Base-by-base conservation (phyloP, 331 rosid species). In the Phaseolus coccineus region DNA sequence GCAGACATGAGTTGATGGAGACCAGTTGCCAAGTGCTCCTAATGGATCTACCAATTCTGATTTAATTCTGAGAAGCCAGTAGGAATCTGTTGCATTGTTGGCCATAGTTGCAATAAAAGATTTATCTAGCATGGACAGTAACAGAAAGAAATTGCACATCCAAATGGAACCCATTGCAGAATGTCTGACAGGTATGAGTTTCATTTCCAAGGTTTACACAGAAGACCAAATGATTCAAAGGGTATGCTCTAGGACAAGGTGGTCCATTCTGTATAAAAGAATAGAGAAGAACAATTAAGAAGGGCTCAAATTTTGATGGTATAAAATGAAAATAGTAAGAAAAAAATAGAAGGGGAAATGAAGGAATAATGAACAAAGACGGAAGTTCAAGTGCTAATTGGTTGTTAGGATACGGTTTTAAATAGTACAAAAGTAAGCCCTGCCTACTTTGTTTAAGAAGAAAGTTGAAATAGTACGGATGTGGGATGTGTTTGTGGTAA, bases 21-120 rank as follows among this genome's bases (percentile, higher is more conserved):
- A 93, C 99, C 99, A 96, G 82, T 85, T 89, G 44, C 78, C 84
- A 30, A 96, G 57, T 59, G 85, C 88, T 84, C 88, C 87, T 25
- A 71, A 69, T 30, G 96, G 93, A 85, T 90, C 99, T 16, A 25
- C 79, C 1, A 87, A 78, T 72, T 93, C 85, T 53, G 97, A 91
- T 82, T 90, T 96, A 39, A 93, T 80, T 78, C 82, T 89, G 77
- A 91, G 91, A 81, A 96, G 96, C 87, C 82, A 82, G 56, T 44
- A 69, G 69, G 97, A 82, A 63, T 85, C 94, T 78, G 88, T 68
- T 40, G 78, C 77, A 67, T 64, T 46, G 35, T 88, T 85, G 30
- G 84, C 91, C 44, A 65, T 58, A 82, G 87, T 69, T 65, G 86
- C 67, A 73, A 62, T 66, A 69, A 87, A 87, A 82, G 80, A 14